Evolutionary conservation across 163 green algal species (phyloP).

Genomic region (Chlorella variabilis): DNA sequence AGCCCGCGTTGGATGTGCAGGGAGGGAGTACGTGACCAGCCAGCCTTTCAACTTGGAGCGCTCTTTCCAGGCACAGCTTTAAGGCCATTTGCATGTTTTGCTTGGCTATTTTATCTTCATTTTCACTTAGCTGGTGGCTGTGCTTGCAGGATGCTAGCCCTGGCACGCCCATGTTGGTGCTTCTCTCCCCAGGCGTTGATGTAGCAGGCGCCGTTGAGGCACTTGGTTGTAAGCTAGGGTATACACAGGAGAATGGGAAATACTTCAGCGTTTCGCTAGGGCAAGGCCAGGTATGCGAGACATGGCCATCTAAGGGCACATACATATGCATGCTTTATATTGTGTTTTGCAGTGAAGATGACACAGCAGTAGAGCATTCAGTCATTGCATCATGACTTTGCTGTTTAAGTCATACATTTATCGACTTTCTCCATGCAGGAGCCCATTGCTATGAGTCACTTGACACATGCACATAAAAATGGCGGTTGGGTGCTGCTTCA

Average conservation of each 20-base stretch:
- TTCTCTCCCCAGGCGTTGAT: slow-evolving; percentile 92
- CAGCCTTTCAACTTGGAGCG: slow-evolving; percentile 85
- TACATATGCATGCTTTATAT: too few species aligned
- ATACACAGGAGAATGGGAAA: slow-evolving; percentile 73
- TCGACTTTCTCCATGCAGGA: slow-evolving; percentile 84
- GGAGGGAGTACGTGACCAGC: slow-evolving; percentile 72
- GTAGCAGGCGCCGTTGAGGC: slow-evolving; percentile 72
- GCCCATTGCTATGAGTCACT: slow-evolving; percentile 84
- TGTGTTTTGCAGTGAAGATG: too few species aligned
- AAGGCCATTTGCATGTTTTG: background rate
- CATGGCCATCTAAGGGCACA: too few species aligned
- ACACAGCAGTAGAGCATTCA: too few species aligned
- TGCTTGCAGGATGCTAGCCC: slow-evolving; percentile 64
- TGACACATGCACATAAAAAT: slow-evolving; percentile 83
- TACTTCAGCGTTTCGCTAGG: slow-evolving; percentile 89
- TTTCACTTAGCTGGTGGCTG: background rate
- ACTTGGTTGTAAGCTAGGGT: slow-evolving; percentile 81
- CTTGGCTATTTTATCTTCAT: background rate
- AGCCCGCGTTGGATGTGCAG: background rate
- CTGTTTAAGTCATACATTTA: too few species aligned
- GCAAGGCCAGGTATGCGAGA: slow-evolving; percentile 86
- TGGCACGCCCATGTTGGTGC: slow-evolving; percentile 88
- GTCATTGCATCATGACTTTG: background rate
- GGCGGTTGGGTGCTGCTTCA: slow-evolving; percentile 96
- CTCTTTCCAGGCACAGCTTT: slow-evolving; percentile 50